Percentiles rank a stretch among this genome's conserved stretches.
Conservation (phyloP, 2,329 filamentous ascomycete genomes). For the Coniochaeta prunicola region DNA sequence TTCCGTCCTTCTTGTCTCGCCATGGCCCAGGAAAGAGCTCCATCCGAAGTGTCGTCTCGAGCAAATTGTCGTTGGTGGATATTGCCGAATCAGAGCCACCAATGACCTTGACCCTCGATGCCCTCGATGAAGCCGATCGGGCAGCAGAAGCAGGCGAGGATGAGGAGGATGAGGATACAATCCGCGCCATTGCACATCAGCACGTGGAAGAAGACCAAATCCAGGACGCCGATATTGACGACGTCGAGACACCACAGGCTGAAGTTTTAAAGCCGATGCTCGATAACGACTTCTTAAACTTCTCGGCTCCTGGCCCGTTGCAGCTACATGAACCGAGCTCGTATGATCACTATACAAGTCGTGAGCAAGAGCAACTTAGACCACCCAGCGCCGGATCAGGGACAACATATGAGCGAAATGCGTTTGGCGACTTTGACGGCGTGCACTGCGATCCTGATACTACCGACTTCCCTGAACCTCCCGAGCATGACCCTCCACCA, state of each 20-base stretch:
- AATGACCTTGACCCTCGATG: slow-evolving; percentile 40
- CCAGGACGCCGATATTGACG: slow-evolving; percentile 10
- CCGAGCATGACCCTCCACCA: slow-evolving; percentile 12
- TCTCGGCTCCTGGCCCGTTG: slow-evolving; percentile 8
- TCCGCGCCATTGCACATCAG: slow-evolving; percentile 26
- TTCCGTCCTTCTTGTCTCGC: slow-evolving; percentile 32
- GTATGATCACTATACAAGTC: slow-evolving; percentile 9
- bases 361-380: slow-evolving; percentile 26
- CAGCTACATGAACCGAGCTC: slow-evolving; percentile 16
- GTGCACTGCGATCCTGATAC: slow-evolving; percentile 60
- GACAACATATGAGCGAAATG: slow-evolving; percentile 57
- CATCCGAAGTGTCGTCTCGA: slow-evolving; percentile 40
- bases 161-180: slow-evolving; percentile 29
- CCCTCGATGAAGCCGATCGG: slow-evolving; percentile 47
- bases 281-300: slow-evolving; percentile 5
- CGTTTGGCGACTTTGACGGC: slow-evolving; percentile 78
- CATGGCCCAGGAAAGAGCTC: slow-evolving; percentile 50
- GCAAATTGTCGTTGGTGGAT: slow-evolving; percentile 44
- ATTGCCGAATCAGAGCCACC: slow-evolving; percentile 50
- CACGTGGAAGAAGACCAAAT: slow-evolving; percentile 23
- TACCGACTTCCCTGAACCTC: slow-evolving; percentile 12
- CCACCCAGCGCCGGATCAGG: slow-evolving; percentile 46
- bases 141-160: slow-evolving; percentile 21
- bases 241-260: slow-evolving; percentile 8
- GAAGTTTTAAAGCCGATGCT: slow-evolving; percentile 12